Conservation (phyloP, 2,329 filamentous ascomycete genomes). For the Sporothrix inflata region DNA sequence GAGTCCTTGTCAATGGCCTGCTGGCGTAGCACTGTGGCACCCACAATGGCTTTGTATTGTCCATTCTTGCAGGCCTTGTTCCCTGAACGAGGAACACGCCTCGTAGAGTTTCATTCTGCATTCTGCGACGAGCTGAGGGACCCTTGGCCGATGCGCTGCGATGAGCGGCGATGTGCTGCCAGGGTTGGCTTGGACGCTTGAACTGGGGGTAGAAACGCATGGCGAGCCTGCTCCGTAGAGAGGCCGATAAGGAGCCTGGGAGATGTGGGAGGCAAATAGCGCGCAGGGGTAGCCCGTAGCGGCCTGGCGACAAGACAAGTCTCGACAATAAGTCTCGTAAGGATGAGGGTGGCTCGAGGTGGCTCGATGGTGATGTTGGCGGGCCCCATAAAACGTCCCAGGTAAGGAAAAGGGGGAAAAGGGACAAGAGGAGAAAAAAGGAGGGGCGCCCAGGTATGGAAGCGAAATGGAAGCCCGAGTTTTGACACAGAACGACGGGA, state of each 20-base stretch:
- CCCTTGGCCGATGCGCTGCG: not conserved
- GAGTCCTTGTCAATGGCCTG: not conserved
- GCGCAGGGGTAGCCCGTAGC: not conserved
- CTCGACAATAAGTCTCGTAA: not conserved
- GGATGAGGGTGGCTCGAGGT: not conserved
- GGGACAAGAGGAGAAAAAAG: not conserved
- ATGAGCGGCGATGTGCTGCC: constrained; percentile 9
- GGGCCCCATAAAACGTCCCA: not conserved
- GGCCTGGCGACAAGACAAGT: no score
- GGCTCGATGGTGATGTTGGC: not conserved
- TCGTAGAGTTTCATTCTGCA: constrained; percentile 21
- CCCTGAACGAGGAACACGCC: not conserved
- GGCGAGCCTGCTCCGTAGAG: not conserved
- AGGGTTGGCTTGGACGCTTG: not conserved
- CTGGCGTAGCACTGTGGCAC: not conserved
- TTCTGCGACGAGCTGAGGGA: constrained; percentile 8
- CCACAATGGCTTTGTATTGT: not conserved
- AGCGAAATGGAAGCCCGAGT: constrained; percentile 17
- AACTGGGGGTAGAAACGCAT: not conserved
- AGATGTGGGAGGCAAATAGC: not conserved
- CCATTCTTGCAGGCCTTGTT: not conserved
- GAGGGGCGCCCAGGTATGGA: not conserved
- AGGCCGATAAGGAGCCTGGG: not conserved
- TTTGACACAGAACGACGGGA: constrained; percentile 7
- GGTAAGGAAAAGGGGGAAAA: not conserved